Evolutionary conservation across 805 yeast genomes (phyloP).

Genomic region (Jamesozyma rosinii): DNA sequence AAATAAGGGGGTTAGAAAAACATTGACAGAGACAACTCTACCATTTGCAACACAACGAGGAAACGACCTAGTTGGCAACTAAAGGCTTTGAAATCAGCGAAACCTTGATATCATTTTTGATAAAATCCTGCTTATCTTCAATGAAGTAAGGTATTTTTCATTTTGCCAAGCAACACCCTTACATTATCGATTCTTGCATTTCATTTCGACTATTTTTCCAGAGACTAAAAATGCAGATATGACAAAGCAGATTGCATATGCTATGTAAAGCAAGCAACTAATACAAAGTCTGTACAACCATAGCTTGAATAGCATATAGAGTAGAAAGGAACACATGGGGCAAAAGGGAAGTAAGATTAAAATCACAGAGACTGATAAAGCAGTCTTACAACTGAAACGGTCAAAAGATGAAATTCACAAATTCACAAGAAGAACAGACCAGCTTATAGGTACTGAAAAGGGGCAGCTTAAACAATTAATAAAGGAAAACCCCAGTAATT

Average conservation of each 20-base stretch:
- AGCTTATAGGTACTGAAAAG: slow-evolving; percentile 52
- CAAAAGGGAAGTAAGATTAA: slow-evolving; percentile 40
- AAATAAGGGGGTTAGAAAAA: too few relatives aligned
- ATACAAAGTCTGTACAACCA: too few relatives aligned
- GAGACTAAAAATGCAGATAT: background rate
- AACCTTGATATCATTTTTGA: too few relatives aligned
- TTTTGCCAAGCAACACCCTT: too few relatives aligned
- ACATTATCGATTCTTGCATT: background rate
- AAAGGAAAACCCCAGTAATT: slow-evolving; percentile 33
- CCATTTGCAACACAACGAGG: too few relatives aligned
- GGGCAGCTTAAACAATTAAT: slow-evolving; percentile 27
- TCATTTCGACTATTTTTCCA: background rate
- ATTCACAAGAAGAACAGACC: slow-evolving; percentile 46
- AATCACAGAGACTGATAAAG: slow-evolving; percentile 77
- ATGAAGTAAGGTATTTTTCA: too few relatives aligned
- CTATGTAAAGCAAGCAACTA: too few relatives aligned
- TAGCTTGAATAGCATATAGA: background rate
- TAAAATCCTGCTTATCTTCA: too few relatives aligned
- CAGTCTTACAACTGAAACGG: slow-evolving; percentile 74
- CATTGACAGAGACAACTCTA: too few relatives aligned
- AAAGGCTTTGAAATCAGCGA: too few relatives aligned
- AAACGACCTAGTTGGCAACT: too few relatives aligned
- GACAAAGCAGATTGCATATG: background rate
- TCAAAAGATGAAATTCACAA: slow-evolving; percentile 80
- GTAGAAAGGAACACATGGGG: slow-evolving; percentile 23